These are phyloP conservation scores for Cyberlindnera amylophila DNA, from an alignment of 805 yeast species.

Conservation along the genomic window DNA sequence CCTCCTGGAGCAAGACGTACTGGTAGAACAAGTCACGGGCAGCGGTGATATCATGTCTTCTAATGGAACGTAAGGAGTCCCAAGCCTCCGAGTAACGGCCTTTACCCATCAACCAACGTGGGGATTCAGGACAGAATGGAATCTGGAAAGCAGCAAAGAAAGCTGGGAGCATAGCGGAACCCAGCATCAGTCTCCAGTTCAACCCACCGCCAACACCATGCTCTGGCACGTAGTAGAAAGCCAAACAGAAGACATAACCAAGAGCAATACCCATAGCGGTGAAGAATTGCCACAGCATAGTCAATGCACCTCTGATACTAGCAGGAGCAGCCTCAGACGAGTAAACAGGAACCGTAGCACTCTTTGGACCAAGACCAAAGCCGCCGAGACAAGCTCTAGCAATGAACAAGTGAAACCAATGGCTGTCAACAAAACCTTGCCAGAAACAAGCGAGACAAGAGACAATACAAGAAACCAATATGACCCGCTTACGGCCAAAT, in stretches of 20 bases:
- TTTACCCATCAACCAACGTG: constrained; percentile 76
- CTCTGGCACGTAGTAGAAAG: constrained; percentile 51
- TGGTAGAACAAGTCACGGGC: constrained; percentile 72
- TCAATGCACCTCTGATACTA: constrained; percentile 59
- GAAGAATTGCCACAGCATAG: constrained; percentile 74
- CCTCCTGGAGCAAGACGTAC: constrained; percentile 60
- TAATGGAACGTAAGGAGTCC: constrained; percentile 44
- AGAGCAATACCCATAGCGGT: constrained; percentile 73
- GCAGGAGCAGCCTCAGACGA: constrained; percentile 65
- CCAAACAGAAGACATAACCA: constrained; percentile 63
- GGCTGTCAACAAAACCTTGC: constrained; percentile 54
- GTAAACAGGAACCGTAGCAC: constrained; percentile 72
- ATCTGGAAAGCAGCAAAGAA: constrained; percentile 54
- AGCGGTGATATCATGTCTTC: constrained; percentile 53
- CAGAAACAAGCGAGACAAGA: constrained; percentile 63
- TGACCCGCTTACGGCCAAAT: constrained; percentile 63
- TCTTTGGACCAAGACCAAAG: constrained; percentile 66
- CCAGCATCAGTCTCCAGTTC: constrained; percentile 70
- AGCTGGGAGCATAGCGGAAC: constrained; percentile 66
- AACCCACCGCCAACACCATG: constrained; percentile 37
- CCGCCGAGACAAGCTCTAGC: constrained; percentile 60
- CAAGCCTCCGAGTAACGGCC: constrained; percentile 58
- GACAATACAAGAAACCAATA: constrained; percentile 57
- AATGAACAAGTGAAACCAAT: constrained; percentile 66
- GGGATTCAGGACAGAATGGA: constrained; percentile 70